Percentiles rank a stretch among this genome's conserved stretches.
Evolutionary conservation across 2,329 filamentous ascomycete species (phyloP).

Genomic region (Aspergillus latus): DNA sequence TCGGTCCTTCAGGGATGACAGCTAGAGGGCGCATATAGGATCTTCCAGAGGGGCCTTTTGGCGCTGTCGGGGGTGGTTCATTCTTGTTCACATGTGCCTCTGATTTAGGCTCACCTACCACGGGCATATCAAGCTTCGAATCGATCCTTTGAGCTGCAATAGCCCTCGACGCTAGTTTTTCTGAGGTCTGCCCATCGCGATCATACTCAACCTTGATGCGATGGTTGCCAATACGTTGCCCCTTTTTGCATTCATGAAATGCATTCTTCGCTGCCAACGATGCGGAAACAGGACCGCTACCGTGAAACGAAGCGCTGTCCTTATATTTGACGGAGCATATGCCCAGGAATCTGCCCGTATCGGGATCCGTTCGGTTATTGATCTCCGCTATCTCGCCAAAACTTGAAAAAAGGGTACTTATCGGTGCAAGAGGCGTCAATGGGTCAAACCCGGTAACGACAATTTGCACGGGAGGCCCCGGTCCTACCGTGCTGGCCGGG

Average conservation of each 20-base stretch:
- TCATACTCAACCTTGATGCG: slow-evolving; percentile 83
- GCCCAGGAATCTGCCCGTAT: slow-evolving; percentile 89
- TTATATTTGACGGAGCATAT: slow-evolving; percentile 90
- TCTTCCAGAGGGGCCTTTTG: slow-evolving; percentile 74
- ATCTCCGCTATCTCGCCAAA: slow-evolving; percentile 76
- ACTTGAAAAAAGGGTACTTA: slow-evolving; percentile 40
- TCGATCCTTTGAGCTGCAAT: slow-evolving; percentile 66
- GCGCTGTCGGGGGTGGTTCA: slow-evolving; percentile 77
- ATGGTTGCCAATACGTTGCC: slow-evolving; percentile 74
- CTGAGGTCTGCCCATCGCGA: slow-evolving; percentile 80
- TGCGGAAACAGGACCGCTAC: slow-evolving; percentile 60
- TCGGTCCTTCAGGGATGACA: slow-evolving; percentile 40
- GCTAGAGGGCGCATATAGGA: slow-evolving; percentile 37
- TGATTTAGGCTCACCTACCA: slow-evolving; percentile 31
- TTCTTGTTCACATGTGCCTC: slow-evolving; percentile 48
- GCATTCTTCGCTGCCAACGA: slow-evolving; percentile 80
- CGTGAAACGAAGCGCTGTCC: slow-evolving; percentile 62
- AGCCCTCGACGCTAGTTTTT: slow-evolving; percentile 71
- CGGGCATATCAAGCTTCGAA: slow-evolving; percentile 32
- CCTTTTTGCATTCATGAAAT: slow-evolving; percentile 69
- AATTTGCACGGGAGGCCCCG: slow-evolving; percentile 84
- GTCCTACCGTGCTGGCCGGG: slow-evolving; percentile 77
- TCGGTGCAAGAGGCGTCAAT: slow-evolving; percentile 65
- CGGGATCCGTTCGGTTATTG: slow-evolving; percentile 91
- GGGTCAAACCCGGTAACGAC: slow-evolving; percentile 97